Conservation (phyloP, 805 yeast species). For the Pichia scutulata region DNA sequence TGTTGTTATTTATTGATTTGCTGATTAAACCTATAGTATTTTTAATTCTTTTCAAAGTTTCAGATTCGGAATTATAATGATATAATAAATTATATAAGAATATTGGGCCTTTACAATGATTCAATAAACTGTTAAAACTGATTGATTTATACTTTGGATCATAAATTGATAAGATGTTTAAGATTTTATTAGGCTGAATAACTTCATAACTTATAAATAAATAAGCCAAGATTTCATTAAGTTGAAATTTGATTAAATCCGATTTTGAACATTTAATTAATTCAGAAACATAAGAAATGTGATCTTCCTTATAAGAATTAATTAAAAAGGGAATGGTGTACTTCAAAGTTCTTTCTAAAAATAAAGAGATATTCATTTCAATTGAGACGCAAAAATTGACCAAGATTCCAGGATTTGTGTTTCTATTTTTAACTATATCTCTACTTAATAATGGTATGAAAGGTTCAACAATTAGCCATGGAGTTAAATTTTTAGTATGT, state of each 20-base stretch:
- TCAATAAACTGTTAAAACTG: slow-evolving; percentile 27
- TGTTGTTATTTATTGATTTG: slow-evolving; percentile 13
- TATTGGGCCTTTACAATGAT: slow-evolving; percentile 8
- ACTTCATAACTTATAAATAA: slow-evolving; percentile 43
- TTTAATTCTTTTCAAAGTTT: slow-evolving; percentile 26
- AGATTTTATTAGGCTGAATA: slow-evolving; percentile 43
- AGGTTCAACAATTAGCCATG: slow-evolving; percentile 77
- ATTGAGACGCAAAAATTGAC: slow-evolving; percentile 56
- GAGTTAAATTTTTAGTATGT: slow-evolving; percentile 45
- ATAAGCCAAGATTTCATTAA: slow-evolving; percentile 50
- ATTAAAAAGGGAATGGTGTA: slow-evolving; percentile 73
- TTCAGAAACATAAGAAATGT: slow-evolving; percentile 54
- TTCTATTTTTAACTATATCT: slow-evolving; percentile 47
- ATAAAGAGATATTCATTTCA: slow-evolving; percentile 51
- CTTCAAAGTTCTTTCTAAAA: slow-evolving; percentile 60
- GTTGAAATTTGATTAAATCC: slow-evolving; percentile 40
- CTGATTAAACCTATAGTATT: slow-evolving; percentile 32
- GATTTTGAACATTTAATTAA: slow-evolving; percentile 38
- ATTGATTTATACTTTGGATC: slow-evolving; percentile 37
- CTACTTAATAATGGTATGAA: slow-evolving; percentile 67
- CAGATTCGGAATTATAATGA: slow-evolving; percentile 29
- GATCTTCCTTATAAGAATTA: slow-evolving; percentile 55
- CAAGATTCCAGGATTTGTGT: slow-evolving; percentile 45
- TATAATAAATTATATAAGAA: slow-evolving; percentile 27
- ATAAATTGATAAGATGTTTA: slow-evolving; percentile 44